Conservation (phyloP, 345 rosid genomes). For the Raphanus sativus region DNA sequence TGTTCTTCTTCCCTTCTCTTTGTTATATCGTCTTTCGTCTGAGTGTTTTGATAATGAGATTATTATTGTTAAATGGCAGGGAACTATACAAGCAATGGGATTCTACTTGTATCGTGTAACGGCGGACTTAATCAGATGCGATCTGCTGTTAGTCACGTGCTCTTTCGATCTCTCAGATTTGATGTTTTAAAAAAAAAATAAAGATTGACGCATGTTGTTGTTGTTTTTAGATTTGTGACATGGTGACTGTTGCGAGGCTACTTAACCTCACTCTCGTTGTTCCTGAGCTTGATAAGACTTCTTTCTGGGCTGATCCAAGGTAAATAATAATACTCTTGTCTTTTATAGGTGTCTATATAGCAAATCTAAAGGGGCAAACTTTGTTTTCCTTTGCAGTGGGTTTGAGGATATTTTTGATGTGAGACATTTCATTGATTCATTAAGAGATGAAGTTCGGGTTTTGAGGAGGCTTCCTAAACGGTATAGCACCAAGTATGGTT, state of each 20-base stretch:
- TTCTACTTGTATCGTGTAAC: background rate
- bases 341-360: slow-evolving; percentile 15
- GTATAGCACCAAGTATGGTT: slow-evolving; percentile 58
- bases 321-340: slow-evolving; percentile 31
- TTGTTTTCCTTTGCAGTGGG: slow-evolving; percentile 55
- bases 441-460: slow-evolving; percentile 91
- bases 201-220: slow-evolving; percentile 16
- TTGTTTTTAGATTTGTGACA: slow-evolving; percentile 76
- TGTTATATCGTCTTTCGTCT: too few species aligned
- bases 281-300: slow-evolving; percentile 94
- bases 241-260: slow-evolving; percentile 82
- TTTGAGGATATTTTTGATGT: slow-evolving; percentile 95
- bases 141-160: background rate
- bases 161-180: slow-evolving; percentile 1
- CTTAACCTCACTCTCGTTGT: slow-evolving; percentile 93
- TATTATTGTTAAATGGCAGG: background rate
- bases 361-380: slow-evolving; percentile 18
- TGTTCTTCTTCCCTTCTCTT: background rate
- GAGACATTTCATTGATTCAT: slow-evolving; percentile 82
- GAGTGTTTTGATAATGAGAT: background rate
- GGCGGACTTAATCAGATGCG: background rate
- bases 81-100: background rate
- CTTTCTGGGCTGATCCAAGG: slow-evolving; percentile 99
- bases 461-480: slow-evolving; percentile 82
- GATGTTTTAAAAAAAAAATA: too few species aligned